Conservation (phyloP, 192 early-diverging fungal genomes). For the Coemansia sp. region DNA sequence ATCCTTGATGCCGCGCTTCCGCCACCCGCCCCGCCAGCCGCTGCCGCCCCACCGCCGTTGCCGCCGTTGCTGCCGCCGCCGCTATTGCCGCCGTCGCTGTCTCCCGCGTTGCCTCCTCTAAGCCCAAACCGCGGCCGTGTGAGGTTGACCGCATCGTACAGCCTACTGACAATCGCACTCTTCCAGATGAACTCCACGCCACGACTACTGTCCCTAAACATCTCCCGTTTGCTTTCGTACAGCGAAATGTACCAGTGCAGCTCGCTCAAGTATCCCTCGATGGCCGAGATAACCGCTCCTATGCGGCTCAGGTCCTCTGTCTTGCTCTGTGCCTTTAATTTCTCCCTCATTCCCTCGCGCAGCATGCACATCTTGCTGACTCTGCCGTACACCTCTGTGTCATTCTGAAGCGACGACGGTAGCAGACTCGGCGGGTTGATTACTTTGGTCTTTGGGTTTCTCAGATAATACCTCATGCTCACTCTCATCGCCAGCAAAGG, state of each 20-base stretch:
- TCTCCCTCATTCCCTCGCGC: conserved; percentile 52
- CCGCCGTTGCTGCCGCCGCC: conserved; percentile 5
- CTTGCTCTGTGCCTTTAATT: conserved; percentile 46
- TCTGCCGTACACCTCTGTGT: conserved; percentile 40
- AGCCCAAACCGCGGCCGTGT: conserved; percentile 21
- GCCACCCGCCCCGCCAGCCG: conserved; percentile 1
- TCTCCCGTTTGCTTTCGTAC: conserved; percentile 32
- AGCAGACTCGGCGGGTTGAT: conserved; percentile 31
- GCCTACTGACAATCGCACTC: conserved; percentile 43
- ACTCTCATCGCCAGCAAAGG: background rate
- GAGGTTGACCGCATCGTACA: conserved; percentile 28
- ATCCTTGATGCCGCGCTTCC: conserved; percentile 20
- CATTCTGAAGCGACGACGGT: conserved; percentile 43
- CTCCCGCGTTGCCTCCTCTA: conserved; percentile 16
- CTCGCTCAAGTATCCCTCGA: conserved; percentile 41
- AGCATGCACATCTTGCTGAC: conserved; percentile 45
- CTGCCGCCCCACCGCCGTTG: conserved; percentile 2
- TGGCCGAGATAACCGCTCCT: conserved; percentile 22
- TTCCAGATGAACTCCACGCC: conserved; percentile 55
- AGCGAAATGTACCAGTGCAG: conserved; percentile 48
- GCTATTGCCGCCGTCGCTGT: conserved; percentile 27
- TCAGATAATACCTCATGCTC: conserved; percentile 44
- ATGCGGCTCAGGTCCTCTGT: conserved; percentile 40
- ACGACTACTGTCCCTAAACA: conserved; percentile 31
- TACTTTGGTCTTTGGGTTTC: conserved; percentile 48